Percentiles rank a stretch among this genome's conserved stretches.
Conservation (phyloP, 192 early-diverging fungal genomes). For the Coemansia umbellata region DNA sequence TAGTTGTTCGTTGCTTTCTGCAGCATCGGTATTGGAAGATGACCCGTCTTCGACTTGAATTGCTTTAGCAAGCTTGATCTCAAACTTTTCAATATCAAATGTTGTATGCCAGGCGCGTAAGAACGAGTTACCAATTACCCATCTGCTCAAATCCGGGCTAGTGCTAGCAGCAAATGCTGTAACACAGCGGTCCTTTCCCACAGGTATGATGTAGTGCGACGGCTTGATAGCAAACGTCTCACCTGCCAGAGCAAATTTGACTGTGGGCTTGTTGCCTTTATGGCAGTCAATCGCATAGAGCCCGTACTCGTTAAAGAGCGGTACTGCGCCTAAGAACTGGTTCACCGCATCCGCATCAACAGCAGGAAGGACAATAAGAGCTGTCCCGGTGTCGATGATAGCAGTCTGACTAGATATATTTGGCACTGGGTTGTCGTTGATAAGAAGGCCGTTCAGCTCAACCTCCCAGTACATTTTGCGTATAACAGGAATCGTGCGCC, state of each 20-base stretch:
- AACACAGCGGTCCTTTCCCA: constrained; percentile 33
- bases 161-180: constrained; percentile 64
- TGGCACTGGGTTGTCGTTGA: constrained; percentile 21
- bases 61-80: constrained; percentile 33
- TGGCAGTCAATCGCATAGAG: constrained; percentile 44
- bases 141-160: constrained; percentile 39
- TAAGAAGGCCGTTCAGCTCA: constrained; percentile 41
- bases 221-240: constrained; percentile 40
- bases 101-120: constrained; percentile 49
- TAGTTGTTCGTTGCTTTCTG: background rate
- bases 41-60: constrained; percentile 13
- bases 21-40: background rate
- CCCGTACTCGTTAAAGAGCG: constrained; percentile 29
- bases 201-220: constrained; percentile 37
- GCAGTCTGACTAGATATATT: constrained; percentile 43
- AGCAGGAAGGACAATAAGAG: constrained; percentile 50
- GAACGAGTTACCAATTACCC: constrained; percentile 55
- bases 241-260: constrained; percentile 36
- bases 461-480: constrained; percentile 57
- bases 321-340: constrained; percentile 42
- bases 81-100: constrained; percentile 41
- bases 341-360: constrained; percentile 41
- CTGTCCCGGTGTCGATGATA: constrained; percentile 59
- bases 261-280: constrained; percentile 29
- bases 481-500: constrained; percentile 49